Percentiles rank a stretch among this genome's conserved stretches.
These are phyloP conservation scores for Chionographis japonica DNA, from an alignment of 106 monocot species.

Conservation along the genomic window DNA sequence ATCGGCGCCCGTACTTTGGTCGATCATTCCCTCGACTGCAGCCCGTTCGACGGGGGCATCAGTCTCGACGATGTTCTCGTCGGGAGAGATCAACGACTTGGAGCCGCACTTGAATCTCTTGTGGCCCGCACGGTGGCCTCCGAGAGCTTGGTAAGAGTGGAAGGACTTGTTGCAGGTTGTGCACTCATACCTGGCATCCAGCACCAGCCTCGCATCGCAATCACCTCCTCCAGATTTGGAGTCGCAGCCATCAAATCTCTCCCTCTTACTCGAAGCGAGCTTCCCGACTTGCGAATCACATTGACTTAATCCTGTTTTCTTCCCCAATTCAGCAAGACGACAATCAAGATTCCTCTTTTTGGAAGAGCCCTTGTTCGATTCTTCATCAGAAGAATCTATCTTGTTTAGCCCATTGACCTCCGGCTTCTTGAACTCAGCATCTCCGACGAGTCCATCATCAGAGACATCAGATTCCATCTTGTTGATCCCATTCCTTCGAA, in stretches of 20 bases:
- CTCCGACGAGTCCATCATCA: background rate
- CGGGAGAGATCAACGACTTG: too few relatives aligned
- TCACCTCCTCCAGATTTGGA: too few relatives aligned
- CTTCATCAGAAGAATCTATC: background rate
- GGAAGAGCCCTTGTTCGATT: background rate
- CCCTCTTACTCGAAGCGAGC: too few relatives aligned
- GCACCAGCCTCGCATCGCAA: too few relatives aligned
- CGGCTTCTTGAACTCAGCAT: background rate
- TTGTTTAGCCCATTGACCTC: background rate
- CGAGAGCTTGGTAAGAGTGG: conserved; percentile 37
- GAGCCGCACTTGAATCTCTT: background rate
- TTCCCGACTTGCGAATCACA: too few relatives aligned
- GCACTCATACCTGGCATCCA: conserved; percentile 18
- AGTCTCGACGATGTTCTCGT: background rate
- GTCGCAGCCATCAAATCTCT: too few relatives aligned
- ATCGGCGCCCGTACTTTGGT: too few relatives aligned
- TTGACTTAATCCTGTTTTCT: background rate
- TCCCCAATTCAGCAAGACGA: background rate
- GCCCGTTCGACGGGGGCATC: background rate
- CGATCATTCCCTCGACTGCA: background rate
- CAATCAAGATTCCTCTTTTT: background rate
- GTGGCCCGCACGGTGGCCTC: conserved; percentile 33
- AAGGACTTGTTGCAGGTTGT: conserved; percentile 26
- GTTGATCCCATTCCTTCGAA: conserved; percentile 6
- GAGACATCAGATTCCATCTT: conserved; percentile 8